Evolutionary conservation across 805 yeast genomes (phyloP), one percentile per base, ranked within the genome.

Genomic region (Schwanniomyces vanrijiae): DNA sequence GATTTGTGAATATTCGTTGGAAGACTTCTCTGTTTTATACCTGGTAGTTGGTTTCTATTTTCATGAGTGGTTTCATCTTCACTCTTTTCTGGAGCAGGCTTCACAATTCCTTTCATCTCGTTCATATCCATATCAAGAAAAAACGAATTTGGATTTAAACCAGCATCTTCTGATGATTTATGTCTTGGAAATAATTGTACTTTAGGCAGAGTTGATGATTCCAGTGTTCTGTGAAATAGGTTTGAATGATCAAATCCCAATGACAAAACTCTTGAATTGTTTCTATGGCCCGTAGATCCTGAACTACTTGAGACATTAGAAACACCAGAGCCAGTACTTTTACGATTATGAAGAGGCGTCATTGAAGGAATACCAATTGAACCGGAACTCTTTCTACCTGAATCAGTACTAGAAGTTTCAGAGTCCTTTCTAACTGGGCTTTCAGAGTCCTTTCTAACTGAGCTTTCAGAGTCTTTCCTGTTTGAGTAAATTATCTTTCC

Each of bases 91-190:
- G 16, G 2, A 2, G 39, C 9, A 10, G 39, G 16, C 43, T 67
- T 69, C 38, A 81, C 66, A 47, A 81, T 80, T 6, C 81, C 81
- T 29, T 71, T 64, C 79, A 81, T 78, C 52, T 80, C 78, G 42
- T 69, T 68, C 29, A 78, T 58, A 50, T 78, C 75, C 47, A 78
- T 69, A 44, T 80, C 80, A 24, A 81, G 69, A 20, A 74, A 68
- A 40, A 67, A 66, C 11, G 50, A 13, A 14, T 43, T 42, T 4
- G 52, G 51, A n/a, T 14, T 48, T 44, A 16, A 22, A 19, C 16
- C 22, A 5, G 16, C 14, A 33, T 19, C 22, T 11, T 29, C 42
- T 3, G 18, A 24, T 8, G 33, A 10, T 8, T 22, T 24, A 19
- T 31, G 19, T 14, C 13, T 28, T 2, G 38, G 21, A 10, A 26